These are phyloP conservation scores for Macaranga tanarius DNA, from an alignment of 441 rosid species.

Conservation along the genomic window DNA sequence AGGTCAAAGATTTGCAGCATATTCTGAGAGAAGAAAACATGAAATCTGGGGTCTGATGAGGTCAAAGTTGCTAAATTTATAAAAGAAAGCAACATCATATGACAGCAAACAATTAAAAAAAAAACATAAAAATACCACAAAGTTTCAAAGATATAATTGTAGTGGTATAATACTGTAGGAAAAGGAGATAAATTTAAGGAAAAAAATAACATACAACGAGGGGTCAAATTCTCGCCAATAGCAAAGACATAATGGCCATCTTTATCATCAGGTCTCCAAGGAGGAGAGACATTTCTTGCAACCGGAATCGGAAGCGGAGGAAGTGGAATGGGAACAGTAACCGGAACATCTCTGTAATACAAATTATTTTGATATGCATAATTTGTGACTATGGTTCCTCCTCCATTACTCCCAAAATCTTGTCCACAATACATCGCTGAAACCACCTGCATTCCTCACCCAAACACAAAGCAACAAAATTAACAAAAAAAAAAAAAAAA, in stretches of 20 bases:
- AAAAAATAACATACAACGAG: slow-evolving; percentile 55
- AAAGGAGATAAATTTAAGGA: too few species aligned
- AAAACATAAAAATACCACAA: neutral
- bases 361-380: slow-evolving; percentile 43
- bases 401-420: slow-evolving; percentile 50
- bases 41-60: neutral
- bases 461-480: too few species aligned
- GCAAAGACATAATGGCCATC: slow-evolving; percentile 84
- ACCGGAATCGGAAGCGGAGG: slow-evolving; percentile 27
- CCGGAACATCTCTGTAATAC: slow-evolving; percentile 38
- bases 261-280: slow-evolving; percentile 93
- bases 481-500: neutral
- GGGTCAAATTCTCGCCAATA: slow-evolving; percentile 69
- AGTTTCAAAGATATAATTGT: too few species aligned
- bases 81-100: neutral
- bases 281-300: slow-evolving; percentile 67
- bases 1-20: neutral
- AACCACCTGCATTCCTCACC: slow-evolving; percentile 41
- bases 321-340: slow-evolving; percentile 24
- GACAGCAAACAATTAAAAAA: neutral
- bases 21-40: neutral
- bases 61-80: neutral
- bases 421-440: slow-evolving; percentile 61
- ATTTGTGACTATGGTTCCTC: slow-evolving; percentile 30
- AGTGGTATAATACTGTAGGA: too few species aligned